Base-by-base conservation (phyloP, 1,284 basidiomycete genomes). In the Farysia itapuensis region DNA sequence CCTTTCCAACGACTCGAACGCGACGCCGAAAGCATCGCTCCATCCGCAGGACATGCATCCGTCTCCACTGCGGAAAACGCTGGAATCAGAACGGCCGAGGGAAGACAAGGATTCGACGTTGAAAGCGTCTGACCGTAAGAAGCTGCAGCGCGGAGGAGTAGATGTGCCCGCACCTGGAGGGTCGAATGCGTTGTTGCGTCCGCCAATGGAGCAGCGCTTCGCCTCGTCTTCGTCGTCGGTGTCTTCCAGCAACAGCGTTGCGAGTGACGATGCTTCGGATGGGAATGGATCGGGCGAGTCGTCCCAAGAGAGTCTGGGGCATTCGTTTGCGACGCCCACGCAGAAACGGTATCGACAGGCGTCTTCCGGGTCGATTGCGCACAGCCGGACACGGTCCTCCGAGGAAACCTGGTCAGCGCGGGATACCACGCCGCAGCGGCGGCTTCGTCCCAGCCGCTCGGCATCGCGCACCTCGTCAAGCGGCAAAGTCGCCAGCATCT, bases 1-100 rank as follows among this genome's bases (percentile, higher is more conserved):
- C 32, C 52, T 44, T 11, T 63, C 59, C 32, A 63, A 52, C n/a
- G 59, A 63, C 25, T 63, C 59, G 39, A 63, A 52, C 39, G 43
- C 39, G 47, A 63, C 59, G 9, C 59, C 59, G 18, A 33, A 50
- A 9, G 59, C 52, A 20, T 57, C 59, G 23, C 23, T 63, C 38
- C 48, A 39, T 12, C 26, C 35, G 19, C 13, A 24, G 22, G 31
- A 23, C 7, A 25, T 18, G n/a, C 26, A 18, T 4, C 29, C 25
- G 20, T 42, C 34, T 11, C 40, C 36, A 12, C 26, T 51, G 11
- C 16, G n/a, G 11, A 39, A 35, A 30, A 36, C 26, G 18, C 29
- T 25, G n/a, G 34, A 25, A 3, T 25, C 32, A 13, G 43, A 43
- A 9, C 9, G 9, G 9, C 9, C 13, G 15, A 20, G 21, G 5